Conservation (phyloP, 805 yeast species). For the Crinitomyces ghanaensis region DNA sequence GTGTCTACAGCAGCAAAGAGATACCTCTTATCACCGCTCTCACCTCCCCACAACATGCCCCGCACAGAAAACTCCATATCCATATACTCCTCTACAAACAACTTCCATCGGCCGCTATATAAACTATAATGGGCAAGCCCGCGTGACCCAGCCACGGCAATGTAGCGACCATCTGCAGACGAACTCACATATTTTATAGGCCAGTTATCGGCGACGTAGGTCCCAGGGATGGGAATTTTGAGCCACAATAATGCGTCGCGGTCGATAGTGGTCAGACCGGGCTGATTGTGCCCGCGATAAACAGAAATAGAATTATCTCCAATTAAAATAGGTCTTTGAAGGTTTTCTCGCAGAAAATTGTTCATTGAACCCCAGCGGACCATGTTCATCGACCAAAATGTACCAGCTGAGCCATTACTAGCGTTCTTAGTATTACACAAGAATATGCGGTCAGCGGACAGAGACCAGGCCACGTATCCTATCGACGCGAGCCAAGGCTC, state of each 20-base stretch:
- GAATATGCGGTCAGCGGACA: constrained; percentile 27
- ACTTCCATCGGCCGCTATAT: constrained; percentile 36
- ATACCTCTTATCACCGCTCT: too few species aligned
- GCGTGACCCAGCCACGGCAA: constrained; percentile 39
- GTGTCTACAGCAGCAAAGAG: constrained; percentile 26
- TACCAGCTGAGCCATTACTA: constrained; percentile 24
- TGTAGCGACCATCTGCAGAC: constrained; percentile 36
- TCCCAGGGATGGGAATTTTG: constrained; percentile 34
- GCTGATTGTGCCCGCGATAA: constrained; percentile 38
- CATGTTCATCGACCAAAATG: constrained; percentile 18
- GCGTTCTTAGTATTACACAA: too few species aligned
- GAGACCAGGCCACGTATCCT: constrained; percentile 24
- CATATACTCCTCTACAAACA: constrained; percentile 27
- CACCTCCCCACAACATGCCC: constrained; percentile 31
- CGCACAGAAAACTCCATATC: constrained; percentile 26
- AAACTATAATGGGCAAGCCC: constrained; percentile 36
- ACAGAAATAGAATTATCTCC: constrained; percentile 32
- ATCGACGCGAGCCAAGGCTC: constrained; percentile 21
- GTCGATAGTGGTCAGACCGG: constrained; percentile 29
- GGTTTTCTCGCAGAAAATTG: constrained; percentile 19
- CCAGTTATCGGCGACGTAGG: constrained; percentile 34
- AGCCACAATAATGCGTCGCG: constrained; percentile 38
- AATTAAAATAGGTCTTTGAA: constrained; percentile 34
- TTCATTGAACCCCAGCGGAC: constrained; percentile 23
- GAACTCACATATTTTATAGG: constrained; percentile 33